A percentile compares a stretch with the other conserved stretches of the same genome.
Evolutionary conservation across 2,329 filamentous ascomycete genomes (phyloP).

Genomic region (Rugonectria rugulosa): DNA sequence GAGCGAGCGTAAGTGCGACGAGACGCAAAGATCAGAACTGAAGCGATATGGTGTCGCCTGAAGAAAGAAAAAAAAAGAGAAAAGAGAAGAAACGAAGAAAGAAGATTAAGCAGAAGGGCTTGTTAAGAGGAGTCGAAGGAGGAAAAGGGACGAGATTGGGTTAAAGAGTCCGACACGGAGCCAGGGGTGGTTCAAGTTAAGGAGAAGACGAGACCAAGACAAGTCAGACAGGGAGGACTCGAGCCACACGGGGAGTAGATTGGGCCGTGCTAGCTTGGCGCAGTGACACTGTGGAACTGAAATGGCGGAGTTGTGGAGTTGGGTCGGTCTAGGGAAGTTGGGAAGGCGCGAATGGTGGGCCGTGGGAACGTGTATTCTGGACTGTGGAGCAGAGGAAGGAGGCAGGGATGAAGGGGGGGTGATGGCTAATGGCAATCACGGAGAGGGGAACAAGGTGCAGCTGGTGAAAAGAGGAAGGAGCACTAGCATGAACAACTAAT

Average conservation of each 20-base stretch:
- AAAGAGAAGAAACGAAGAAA: slow-evolving; percentile 27
- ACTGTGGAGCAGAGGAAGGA: slow-evolving; percentile 21
- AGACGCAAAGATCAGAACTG: slow-evolving; percentile 24
- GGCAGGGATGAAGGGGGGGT: not conserved
- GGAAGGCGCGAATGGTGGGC: not conserved
- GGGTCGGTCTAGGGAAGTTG: slow-evolving; percentile 3
- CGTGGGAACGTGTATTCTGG: not conserved
- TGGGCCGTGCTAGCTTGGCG: not conserved
- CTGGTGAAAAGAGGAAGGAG: slow-evolving; percentile 6
- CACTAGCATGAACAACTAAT: not conserved
- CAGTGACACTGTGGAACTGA: slow-evolving; percentile 6
- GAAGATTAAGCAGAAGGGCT: slow-evolving; percentile 27
- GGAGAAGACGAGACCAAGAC: too few relatives aligned
- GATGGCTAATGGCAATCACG: too few relatives aligned
- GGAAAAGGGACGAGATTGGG: slow-evolving; percentile 25
- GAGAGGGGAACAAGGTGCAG: slow-evolving; percentile 9
- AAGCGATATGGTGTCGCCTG: slow-evolving; percentile 26
- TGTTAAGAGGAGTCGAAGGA: slow-evolving; percentile 13
- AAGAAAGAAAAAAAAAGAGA: slow-evolving; percentile 20
- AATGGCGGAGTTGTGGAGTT: slow-evolving; percentile 7
- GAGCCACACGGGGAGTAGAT: not conserved
- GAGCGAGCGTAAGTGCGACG: slow-evolving; percentile 23
- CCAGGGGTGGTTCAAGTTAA: slow-evolving; percentile 7
- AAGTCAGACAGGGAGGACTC: slow-evolving; percentile 4
- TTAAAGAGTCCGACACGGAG: slow-evolving; percentile 8